Conservation (phyloP, 2,329 filamentous ascomycete species). For the Penicillium sp. region DNA sequence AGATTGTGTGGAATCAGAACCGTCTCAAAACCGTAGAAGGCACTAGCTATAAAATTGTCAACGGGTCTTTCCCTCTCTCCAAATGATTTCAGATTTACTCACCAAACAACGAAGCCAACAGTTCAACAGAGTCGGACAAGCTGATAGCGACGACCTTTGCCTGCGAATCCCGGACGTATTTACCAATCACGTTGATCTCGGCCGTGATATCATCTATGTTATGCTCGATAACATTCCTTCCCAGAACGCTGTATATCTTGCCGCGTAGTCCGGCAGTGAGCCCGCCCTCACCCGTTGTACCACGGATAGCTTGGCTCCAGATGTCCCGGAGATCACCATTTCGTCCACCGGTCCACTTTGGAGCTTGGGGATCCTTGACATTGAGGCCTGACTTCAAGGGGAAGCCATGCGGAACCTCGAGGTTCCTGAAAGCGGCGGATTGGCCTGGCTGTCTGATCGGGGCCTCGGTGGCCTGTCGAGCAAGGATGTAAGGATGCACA, state of each 20-base stretch:
- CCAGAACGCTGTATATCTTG: constrained; percentile 73
- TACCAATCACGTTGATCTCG: constrained; percentile 84
- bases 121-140: constrained; percentile 87
- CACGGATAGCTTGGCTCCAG: constrained; percentile 71
- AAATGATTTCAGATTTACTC: constrained; percentile 17
- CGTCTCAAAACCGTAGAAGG: constrained; percentile 83
- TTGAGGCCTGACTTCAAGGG: constrained; percentile 72
- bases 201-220: constrained; percentile 68
- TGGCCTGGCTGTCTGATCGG: constrained; percentile 79
- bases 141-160: constrained; percentile 78
- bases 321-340: constrained; percentile 89
- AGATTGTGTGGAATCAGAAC: constrained; percentile 82
- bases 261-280: constrained; percentile 59
- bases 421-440: constrained; percentile 79
- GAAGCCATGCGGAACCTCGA: constrained; percentile 80
- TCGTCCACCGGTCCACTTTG: constrained; percentile 77
- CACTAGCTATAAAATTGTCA: constrained; percentile 56
- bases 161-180: constrained; percentile 66
- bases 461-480: constrained; percentile 74
- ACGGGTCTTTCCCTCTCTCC: not conserved
- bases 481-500: constrained; percentile 84
- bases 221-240: constrained; percentile 71
- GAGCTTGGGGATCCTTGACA: constrained; percentile 73
- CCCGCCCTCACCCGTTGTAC: constrained; percentile 61
- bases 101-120: constrained; percentile 75